Percentiles rank a stretch among this genome's conserved stretches.
Conservation (phyloP, 2,329 filamentous ascomycete species). For the Fusarium papillatum region DNA sequence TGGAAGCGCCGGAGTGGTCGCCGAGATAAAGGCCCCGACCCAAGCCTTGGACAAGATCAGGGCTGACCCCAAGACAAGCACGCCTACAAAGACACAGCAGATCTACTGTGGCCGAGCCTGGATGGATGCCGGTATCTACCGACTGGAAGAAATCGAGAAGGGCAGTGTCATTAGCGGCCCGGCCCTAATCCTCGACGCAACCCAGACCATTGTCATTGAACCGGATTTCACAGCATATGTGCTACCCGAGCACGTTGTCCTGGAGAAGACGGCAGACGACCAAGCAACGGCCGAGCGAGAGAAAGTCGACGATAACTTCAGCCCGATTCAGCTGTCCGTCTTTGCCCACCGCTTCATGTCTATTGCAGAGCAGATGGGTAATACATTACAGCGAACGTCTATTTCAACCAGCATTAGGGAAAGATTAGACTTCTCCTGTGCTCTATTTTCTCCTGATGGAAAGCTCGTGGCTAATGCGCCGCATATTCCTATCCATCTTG, state of each 20-base stretch:
- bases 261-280: constrained; percentile 38
- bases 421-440: constrained; percentile 58
- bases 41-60: background rate
- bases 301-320: constrained; percentile 39
- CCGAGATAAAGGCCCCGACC: background rate
- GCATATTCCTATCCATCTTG: constrained; percentile 17
- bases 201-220: background rate
- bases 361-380: constrained; percentile 71
- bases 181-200: background rate
- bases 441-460: constrained; percentile 50
- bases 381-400: constrained; percentile 67
- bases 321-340: constrained; percentile 66
- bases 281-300: background rate
- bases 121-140: constrained; percentile 3
- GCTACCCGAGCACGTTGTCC: constrained; percentile 46
- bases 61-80: background rate
- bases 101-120: constrained; percentile 20
- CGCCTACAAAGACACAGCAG: background rate
- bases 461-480: constrained; percentile 19
- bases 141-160: background rate
- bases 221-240: constrained; percentile 44
- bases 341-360: constrained; percentile 71
- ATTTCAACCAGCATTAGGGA: constrained; percentile 64
- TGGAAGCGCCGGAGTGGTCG: constrained; percentile 1
- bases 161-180: background rate